Percentiles rank a stretch among this genome's conserved stretches.
Conservation (phyloP, 805 yeast genomes). For the Alloascoidea hylecoeti region DNA sequence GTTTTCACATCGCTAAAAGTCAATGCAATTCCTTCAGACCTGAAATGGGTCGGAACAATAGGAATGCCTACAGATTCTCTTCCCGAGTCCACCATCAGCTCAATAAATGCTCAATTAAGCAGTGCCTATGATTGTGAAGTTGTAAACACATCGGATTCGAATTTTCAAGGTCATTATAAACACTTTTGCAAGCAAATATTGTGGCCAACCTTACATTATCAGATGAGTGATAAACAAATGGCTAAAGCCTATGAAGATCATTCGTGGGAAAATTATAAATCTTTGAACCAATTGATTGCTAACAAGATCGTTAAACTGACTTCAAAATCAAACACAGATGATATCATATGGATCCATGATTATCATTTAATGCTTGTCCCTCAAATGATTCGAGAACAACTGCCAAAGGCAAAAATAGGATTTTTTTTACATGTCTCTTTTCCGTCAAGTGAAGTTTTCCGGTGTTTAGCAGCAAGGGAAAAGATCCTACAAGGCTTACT, state of each 20-base stretch:
- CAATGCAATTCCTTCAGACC: constrained; percentile 13
- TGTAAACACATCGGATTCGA: constrained; percentile 61
- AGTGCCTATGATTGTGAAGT: constrained; percentile 43
- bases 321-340: constrained; percentile 54
- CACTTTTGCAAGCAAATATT: constrained; percentile 87
- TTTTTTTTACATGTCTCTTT: constrained; percentile 88
- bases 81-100: constrained; percentile 36
- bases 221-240: constrained; percentile 89
- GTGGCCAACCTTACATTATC: constrained; percentile 94
- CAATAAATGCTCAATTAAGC: constrained; percentile 33
- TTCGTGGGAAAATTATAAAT: constrained; percentile 77
- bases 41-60: constrained; percentile 76
- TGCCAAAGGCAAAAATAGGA: constrained; percentile 82
- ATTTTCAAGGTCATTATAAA: constrained; percentile 82
- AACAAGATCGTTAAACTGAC: constrained; percentile 56
- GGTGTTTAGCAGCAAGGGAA: constrained; percentile 84
- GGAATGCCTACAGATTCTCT: constrained; percentile 86
- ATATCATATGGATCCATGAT: constrained; percentile 83
- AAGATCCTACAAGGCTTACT: constrained; percentile 66
- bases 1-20: constrained; percentile 41
- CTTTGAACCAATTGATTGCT: constrained; percentile 68
- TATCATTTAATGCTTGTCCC: constrained; percentile 86
- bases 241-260: constrained; percentile 92
- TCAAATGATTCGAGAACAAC: constrained; percentile 54
- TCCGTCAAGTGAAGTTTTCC: constrained; percentile 89